These are phyloP conservation scores for Thuja plicata DNA, from an alignment of 83 land plant genomes.

Conservation along the genomic window DNA sequence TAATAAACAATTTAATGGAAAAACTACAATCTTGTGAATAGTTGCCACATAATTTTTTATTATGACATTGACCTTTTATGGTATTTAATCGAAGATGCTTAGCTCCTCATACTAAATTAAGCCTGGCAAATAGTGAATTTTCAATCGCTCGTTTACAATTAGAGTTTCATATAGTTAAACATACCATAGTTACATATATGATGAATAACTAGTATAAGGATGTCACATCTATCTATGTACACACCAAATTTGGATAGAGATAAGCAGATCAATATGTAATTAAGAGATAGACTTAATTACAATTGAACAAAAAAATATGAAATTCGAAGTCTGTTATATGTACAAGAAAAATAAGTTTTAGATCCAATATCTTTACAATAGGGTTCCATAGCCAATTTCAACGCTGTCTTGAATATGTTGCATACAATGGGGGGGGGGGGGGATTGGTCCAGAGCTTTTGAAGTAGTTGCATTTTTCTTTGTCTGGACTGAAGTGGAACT, in stretches of 20 bases:
- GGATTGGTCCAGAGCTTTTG: slow-evolving; percentile 89
- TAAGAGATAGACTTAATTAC: slow-evolving; percentile 9
- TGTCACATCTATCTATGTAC: neutral
- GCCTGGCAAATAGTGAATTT: too few species aligned
- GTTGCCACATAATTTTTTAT: too few species aligned
- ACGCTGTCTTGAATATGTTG: slow-evolving; percentile 85
- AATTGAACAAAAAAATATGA: neutral
- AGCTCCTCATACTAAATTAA: too few species aligned
- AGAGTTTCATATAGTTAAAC: too few species aligned
- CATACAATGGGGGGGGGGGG: slow-evolving; percentile 66
- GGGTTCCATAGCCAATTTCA: slow-evolving; percentile 86
- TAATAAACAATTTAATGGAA: too few species aligned
- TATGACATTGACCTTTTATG: too few species aligned
- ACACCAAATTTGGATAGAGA: neutral
- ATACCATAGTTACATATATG: neutral
- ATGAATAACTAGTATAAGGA: neutral
- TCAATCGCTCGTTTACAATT: too few species aligned
- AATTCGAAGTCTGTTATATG: neutral
- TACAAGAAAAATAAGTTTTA: slow-evolving; percentile 27
- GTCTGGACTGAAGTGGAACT: slow-evolving; percentile 82
- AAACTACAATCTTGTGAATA: too few species aligned
- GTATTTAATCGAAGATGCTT: too few species aligned
- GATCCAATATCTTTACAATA: slow-evolving; percentile 69
- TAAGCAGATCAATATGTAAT: slow-evolving; percentile 8
- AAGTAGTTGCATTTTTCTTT: slow-evolving; percentile 78